A percentile compares a stretch with the other conserved stretches of the same genome.
phyloP scores from a whole-genome alignment of 768 basidiomycete genomes.

The Tylopilus felleus region DNA sequence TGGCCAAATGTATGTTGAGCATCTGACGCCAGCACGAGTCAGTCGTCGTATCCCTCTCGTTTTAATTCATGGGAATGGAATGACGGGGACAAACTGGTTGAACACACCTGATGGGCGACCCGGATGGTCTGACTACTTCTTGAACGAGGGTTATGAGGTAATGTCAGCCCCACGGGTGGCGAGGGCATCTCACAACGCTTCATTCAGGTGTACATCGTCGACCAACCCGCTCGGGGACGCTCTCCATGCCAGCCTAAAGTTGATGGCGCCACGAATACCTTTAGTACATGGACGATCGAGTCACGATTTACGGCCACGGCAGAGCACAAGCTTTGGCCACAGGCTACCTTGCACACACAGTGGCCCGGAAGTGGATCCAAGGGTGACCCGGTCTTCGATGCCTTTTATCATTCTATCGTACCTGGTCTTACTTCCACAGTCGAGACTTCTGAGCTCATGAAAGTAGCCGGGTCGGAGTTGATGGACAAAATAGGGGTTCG shows the following conservation, averaged over 20 bases:
- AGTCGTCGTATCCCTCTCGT: slow-evolving; percentile 42
- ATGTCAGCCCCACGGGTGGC: background rate
- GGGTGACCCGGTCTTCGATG: slow-evolving; percentile 44
- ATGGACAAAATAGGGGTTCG: slow-evolving; percentile 49
- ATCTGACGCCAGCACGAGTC: slow-evolving; percentile 38
- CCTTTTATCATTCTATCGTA: slow-evolving; percentile 42
- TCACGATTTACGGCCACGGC: slow-evolving; percentile 44
- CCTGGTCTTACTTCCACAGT: slow-evolving; percentile 37
- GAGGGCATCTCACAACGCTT: background rate
- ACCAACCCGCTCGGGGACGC: slow-evolving; percentile 45
- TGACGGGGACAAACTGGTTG: slow-evolving; percentile 52
- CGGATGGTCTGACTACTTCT: slow-evolving; percentile 58
- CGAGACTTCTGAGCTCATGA: slow-evolving; percentile 39
- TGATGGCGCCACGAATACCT: slow-evolving; percentile 36
- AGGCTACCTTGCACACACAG: slow-evolving; percentile 45
- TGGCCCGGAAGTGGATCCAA: slow-evolving; percentile 51
- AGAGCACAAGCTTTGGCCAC: slow-evolving; percentile 42
- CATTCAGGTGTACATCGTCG: slow-evolving; percentile 41
- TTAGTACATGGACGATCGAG: slow-evolving; percentile 34
- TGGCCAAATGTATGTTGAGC: slow-evolving; percentile 54
- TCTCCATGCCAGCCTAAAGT: slow-evolving; percentile 41
- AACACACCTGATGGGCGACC: slow-evolving; percentile 52
- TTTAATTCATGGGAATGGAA: slow-evolving; percentile 49
- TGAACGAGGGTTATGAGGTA: slow-evolving; percentile 50
- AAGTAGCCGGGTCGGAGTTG: slow-evolving; percentile 39